phyloP scores from a whole-genome alignment of 345 rosid genomes.

The Gossypium mustelinum region DNA sequence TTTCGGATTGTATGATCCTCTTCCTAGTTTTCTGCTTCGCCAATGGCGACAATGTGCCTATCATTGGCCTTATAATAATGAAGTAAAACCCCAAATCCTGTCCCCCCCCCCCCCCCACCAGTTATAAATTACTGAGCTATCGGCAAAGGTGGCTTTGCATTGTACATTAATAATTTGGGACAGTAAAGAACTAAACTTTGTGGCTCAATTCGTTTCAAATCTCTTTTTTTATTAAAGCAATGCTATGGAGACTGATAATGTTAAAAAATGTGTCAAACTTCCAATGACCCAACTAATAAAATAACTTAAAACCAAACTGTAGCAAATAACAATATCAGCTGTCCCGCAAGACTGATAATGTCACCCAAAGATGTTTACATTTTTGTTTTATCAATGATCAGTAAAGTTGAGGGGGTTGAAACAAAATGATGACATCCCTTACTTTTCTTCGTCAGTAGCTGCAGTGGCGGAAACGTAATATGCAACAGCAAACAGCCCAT shows the following conservation, averaged over 20 bases:
- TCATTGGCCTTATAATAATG: background rate
- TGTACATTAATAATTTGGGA: no score
- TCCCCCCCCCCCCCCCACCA: background rate
- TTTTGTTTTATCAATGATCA: background rate
- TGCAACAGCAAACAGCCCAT: slow-evolving; percentile 71
- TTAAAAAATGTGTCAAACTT: background rate
- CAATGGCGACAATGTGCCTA: background rate
- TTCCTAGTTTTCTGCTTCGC: background rate
- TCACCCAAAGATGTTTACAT: no score
- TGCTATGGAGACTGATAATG: background rate
- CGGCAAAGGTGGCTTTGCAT: background rate
- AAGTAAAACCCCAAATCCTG: background rate
- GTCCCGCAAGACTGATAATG: background rate
- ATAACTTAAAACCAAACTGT: background rate
- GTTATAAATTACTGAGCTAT: no score
- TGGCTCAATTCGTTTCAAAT: background rate
- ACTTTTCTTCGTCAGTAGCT: slow-evolving; percentile 40
- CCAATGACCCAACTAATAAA: background rate
- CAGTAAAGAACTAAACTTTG: no score
- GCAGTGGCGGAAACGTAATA: slow-evolving; percentile 82
- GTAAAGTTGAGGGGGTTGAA: background rate
- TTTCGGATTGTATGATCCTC: no score
- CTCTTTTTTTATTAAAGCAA: background rate
- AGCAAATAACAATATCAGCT: background rate
- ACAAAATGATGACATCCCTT: background rate